Conservation (phyloP, 2,329 filamentous ascomycete genomes). For the Monosporascus sp. region DNA sequence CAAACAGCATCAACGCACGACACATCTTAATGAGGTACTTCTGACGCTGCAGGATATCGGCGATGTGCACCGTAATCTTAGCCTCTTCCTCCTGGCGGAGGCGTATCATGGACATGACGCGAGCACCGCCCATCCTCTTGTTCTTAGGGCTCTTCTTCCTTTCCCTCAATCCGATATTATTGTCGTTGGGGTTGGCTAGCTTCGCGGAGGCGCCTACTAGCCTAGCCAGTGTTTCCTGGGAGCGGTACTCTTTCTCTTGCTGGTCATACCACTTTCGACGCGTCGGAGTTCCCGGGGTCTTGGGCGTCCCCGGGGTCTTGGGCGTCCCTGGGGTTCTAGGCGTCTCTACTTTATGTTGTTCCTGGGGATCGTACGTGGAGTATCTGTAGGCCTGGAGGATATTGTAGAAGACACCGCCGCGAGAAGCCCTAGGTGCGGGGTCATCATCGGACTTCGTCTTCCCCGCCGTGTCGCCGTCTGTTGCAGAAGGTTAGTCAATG, state of each 20-base stretch:
- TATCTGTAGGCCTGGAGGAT: constrained; percentile 16
- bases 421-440: constrained; percentile 6
- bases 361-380: constrained; percentile 9
- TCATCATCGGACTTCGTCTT: constrained; percentile 2
- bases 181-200: constrained; percentile 15
- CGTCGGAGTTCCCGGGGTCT: constrained; percentile 25
- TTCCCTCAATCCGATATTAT: constrained; percentile 12
- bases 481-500: not conserved
- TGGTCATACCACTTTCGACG: constrained; percentile 38
- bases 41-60: constrained; percentile 69
- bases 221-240: constrained; percentile 37
- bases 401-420: constrained; percentile 19
- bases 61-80: constrained; percentile 43
- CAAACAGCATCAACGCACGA: constrained; percentile 80
- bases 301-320: constrained; percentile 27
- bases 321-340: constrained; percentile 15
- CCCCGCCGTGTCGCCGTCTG: not conserved
- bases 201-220: constrained; percentile 27
- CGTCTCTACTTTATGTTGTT: constrained; percentile 12
- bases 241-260: constrained; percentile 27
- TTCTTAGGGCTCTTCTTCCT: constrained; percentile 22
- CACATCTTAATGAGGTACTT: constrained; percentile 63
- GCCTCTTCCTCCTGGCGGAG: constrained; percentile 33
- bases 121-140: constrained; percentile 28
- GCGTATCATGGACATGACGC: constrained; percentile 25